phyloP scores from a whole-genome alignment of 768 basidiomycete genomes.

The Calocera viscosa region DNA sequence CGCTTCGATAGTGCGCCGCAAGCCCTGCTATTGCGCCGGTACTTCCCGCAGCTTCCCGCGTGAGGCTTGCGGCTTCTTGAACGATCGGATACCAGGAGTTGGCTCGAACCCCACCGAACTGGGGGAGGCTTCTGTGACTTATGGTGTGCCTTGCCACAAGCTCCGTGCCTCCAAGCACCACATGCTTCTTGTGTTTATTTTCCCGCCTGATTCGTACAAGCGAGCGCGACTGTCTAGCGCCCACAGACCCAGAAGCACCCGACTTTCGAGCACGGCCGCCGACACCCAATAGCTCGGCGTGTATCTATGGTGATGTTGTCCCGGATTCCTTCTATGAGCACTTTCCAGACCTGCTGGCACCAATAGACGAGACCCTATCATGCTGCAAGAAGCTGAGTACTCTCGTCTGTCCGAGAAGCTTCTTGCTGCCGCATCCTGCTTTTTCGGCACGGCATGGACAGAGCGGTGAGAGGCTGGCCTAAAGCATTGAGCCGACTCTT shows the following conservation, averaged over 20 bases:
- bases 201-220: neutral
- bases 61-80: neutral
- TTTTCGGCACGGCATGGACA: neutral
- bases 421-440: neutral
- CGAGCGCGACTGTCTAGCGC: neutral
- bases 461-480: constrained; percentile 2
- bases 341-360: neutral
- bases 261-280: neutral
- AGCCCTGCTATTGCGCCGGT: neutral
- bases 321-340: neutral
- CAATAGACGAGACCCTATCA: neutral
- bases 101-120: neutral
- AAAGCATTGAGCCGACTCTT: neutral
- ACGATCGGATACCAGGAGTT: neutral
- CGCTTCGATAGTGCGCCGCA: neutral
- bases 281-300: neutral
- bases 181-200: neutral
- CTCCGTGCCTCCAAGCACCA: neutral
- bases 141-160: neutral
- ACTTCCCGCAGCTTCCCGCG: neutral
- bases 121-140: neutral
- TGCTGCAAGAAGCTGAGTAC: neutral
- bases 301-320: neutral
- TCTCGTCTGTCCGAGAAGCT: neutral
- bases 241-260: neutral